These are phyloP conservation scores for Neonectria neomacrospora DNA, from an alignment of 2,329 filamentous ascomycete species.

Conservation along the genomic window DNA sequence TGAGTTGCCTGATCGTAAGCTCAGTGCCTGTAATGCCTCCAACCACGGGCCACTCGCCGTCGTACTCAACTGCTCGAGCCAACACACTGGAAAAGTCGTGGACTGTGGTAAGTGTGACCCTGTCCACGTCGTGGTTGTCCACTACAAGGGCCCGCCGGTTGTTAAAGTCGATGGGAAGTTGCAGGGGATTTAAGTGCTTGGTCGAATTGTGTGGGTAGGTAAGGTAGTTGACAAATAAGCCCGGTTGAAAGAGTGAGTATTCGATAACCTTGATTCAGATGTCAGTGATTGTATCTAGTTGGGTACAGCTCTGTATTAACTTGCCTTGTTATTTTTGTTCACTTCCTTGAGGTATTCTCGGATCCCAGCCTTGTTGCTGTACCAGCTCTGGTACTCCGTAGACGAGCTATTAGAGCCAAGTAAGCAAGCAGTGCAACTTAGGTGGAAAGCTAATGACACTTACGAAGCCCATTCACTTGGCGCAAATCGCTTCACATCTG, in stretches of 20 bases:
- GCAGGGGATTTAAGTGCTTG: slow-evolving; percentile 53
- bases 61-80: slow-evolving; percentile 54
- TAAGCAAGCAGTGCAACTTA: not conserved
- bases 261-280: slow-evolving; percentile 56
- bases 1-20: slow-evolving; percentile 48
- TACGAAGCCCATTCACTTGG: slow-evolving; percentile 66
- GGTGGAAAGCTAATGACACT: slow-evolving; percentile 12
- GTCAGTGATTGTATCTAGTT: not conserved
- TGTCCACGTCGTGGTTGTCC: slow-evolving; percentile 52
- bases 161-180: slow-evolving; percentile 52
- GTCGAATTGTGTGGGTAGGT: slow-evolving; percentile 58
- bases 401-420: not conserved
- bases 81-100: slow-evolving; percentile 55
- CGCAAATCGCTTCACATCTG: slow-evolving; percentile 53
- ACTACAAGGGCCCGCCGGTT: slow-evolving; percentile 54
- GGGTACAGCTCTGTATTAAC: not conserved
- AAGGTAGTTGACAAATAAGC: slow-evolving; percentile 64
- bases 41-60: slow-evolving; percentile 54
- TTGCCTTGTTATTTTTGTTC: slow-evolving; percentile 57
- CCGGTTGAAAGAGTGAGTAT: slow-evolving; percentile 66
- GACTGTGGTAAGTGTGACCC: slow-evolving; percentile 56
- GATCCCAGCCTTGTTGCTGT: slow-evolving; percentile 56
- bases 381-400: not conserved
- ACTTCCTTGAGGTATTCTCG: slow-evolving; percentile 61
- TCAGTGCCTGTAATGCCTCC: slow-evolving; percentile 55